Evolutionary conservation across 2,329 filamentous ascomycete species (phyloP).

Genomic region (Botryotinia calthae): DNA sequence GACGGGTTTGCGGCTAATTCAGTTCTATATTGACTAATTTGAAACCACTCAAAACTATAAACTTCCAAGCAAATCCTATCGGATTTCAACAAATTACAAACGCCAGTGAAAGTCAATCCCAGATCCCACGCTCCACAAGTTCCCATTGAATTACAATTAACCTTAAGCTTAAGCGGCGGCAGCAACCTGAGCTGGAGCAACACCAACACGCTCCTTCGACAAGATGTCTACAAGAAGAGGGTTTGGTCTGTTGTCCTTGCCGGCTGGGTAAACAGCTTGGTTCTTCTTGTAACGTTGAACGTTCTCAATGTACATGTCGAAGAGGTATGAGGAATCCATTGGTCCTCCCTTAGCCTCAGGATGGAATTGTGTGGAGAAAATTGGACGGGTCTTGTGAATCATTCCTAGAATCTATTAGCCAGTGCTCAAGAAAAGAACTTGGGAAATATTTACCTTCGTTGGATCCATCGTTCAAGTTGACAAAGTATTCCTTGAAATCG

Average conservation of each 20-base stretch:
- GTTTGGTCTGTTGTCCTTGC: conserved; percentile 83
- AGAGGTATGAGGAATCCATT: conserved; percentile 92
- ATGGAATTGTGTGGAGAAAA: conserved; percentile 98
- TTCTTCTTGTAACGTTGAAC: conserved; percentile 85
- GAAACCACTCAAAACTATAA: not conserved
- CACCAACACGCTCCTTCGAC: conserved; percentile 91
- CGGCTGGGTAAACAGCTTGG: conserved; percentile 64
- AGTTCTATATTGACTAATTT: not conserved
- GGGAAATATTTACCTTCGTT: conserved; percentile 68
- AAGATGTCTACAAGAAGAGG: conserved; percentile 87
- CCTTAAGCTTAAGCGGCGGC: conserved; percentile 26
- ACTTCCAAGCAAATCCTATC: not conserved
- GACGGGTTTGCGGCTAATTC: not conserved
- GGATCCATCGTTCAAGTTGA: conserved; percentile 95
- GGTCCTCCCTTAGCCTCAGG: conserved; percentile 97
- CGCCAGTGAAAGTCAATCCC: conserved; percentile 1
- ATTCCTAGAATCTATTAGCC: conserved; percentile 53
- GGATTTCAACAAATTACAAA: not conserved
- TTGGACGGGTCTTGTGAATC: conserved; percentile 93
- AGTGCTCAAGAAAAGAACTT: not conserved
- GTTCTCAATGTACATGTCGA: conserved; percentile 92
- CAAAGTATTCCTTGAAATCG: conserved; percentile 97
- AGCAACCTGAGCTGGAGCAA: conserved; percentile 43
- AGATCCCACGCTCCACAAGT: conserved; percentile 3
- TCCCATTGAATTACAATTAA: not conserved